Evolutionary conservation across 345 rosid genomes (phyloP).

Genomic region (Linum usitatissimum): DNA sequence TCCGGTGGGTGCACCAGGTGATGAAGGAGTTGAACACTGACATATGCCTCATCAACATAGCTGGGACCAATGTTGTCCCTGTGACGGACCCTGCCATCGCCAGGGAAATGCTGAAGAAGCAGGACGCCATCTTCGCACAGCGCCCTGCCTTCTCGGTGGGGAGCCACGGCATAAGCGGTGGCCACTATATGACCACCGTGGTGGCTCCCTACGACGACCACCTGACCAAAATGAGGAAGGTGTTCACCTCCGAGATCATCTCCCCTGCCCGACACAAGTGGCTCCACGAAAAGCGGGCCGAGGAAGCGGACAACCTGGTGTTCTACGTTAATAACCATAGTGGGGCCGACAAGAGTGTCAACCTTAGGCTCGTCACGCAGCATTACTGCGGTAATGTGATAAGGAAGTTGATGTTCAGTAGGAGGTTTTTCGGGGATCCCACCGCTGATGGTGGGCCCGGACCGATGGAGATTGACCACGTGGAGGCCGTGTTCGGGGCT

Average conservation of each 20-base stretch:
- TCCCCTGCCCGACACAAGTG: constrained; percentile 15
- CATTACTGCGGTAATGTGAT: constrained; percentile 17
- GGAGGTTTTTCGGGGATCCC: constrained; percentile 18
- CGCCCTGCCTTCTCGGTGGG: constrained; percentile 16
- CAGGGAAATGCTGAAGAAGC: constrained; percentile 24
- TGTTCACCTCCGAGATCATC: constrained; percentile 20
- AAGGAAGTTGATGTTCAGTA: constrained; percentile 24
- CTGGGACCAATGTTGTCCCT: constrained; percentile 16
- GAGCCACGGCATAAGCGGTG: constrained; percentile 7
- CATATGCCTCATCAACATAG: constrained; percentile 10
- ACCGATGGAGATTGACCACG: constrained; percentile 12
- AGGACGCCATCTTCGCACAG: constrained; percentile 24
- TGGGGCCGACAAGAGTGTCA: not conserved
- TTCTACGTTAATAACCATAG: constrained; percentile 26
- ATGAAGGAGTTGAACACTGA: constrained; percentile 20
- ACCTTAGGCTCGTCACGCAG: not conserved
- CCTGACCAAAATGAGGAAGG: constrained; percentile 38
- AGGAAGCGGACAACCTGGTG: constrained; percentile 39
- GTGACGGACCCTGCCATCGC: constrained; percentile 28
- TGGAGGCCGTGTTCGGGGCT: constrained; percentile 14
- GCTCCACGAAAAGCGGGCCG: constrained; percentile 24
- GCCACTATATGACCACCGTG: constrained; percentile 15
- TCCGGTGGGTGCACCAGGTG: not conserved
- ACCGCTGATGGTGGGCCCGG: constrained; percentile 17
- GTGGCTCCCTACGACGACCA: constrained; percentile 20